These are phyloP conservation scores for Catharanthus roseus DNA, from an alignment of 257 asterid species.

Conservation along the genomic window DNA sequence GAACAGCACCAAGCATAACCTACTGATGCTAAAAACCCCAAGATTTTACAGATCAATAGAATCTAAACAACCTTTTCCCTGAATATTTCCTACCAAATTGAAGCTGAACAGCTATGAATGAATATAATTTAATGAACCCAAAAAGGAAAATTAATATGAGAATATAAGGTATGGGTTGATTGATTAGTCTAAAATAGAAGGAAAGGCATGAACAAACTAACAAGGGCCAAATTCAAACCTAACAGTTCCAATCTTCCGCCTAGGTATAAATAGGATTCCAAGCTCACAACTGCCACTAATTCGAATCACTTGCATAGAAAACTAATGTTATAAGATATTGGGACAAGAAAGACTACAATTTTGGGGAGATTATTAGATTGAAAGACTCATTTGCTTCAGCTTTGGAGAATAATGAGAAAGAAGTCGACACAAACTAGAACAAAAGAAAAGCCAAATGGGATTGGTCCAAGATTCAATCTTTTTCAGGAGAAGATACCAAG, in stretches of 20 bases:
- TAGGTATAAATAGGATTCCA: slow-evolving; percentile 16
- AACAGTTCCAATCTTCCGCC: slow-evolving; percentile 10
- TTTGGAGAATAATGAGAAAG: neutral
- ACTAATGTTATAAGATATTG: neutral
- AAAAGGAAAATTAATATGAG: slow-evolving; percentile 9
- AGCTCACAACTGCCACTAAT: slow-evolving; percentile 20
- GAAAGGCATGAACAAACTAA: neutral
- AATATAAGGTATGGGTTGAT: slow-evolving; percentile 7
- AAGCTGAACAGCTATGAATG: slow-evolving; percentile 19
- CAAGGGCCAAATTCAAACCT: slow-evolving; percentile 19
- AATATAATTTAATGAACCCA: slow-evolving; percentile 25
- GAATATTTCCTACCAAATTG: slow-evolving; percentile 14
- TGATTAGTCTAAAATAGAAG: slow-evolving; percentile 8
- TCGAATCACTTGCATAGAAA: slow-evolving; percentile 26
- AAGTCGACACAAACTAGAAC: neutral
- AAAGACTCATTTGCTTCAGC: neutral
- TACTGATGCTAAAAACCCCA: neutral
- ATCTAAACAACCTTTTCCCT: neutral
- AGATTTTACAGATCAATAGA: neutral
- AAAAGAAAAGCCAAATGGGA: slow-evolving; percentile 16
- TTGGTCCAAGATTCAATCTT: slow-evolving; percentile 34
- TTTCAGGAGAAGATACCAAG: slow-evolving; percentile 14
- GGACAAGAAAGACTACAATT: neutral
- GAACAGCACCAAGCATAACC: neutral
- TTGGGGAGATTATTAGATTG: slow-evolving; percentile 1